Conservation (phyloP, 1,284 basidiomycete species). For the Agroathelia rolfsii region DNA sequence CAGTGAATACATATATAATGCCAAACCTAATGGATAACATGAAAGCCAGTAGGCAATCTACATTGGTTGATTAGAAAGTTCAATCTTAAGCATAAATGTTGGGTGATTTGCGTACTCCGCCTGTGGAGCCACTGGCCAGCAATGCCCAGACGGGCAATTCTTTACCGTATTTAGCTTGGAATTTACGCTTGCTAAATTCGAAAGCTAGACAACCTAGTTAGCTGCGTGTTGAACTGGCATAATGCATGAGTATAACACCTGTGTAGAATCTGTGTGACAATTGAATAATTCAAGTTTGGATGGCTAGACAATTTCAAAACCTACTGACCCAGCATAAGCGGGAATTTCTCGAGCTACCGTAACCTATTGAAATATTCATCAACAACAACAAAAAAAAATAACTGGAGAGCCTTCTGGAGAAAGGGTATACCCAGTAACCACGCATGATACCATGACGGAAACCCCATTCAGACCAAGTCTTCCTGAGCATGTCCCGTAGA, state of each 20-base stretch:
- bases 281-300: conserved; percentile 1
- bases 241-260: conserved; percentile 30
- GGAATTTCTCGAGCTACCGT: conserved; percentile 90
- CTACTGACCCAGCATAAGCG: conserved; percentile 87
- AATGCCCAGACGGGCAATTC: conserved; percentile 85
- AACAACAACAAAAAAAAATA: background rate
- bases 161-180: conserved; percentile 50
- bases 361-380: conserved; percentile 37
- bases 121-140: conserved; percentile 77
- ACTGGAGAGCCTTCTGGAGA: conserved; percentile 1
- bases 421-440: conserved; percentile 77
- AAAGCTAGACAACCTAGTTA: conserved; percentile 47
- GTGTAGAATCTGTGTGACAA: conserved; percentile 53
- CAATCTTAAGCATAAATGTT: conserved; percentile 1
- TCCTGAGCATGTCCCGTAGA: conserved; percentile 57
- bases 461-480: conserved; percentile 83
- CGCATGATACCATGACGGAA: conserved; percentile 86
- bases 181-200: conserved; percentile 79
- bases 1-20: background rate
- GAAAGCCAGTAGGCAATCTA: conserved; percentile 90
- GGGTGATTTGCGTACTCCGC: conserved; percentile 53
- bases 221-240: background rate
- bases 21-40: conserved; percentile 76
- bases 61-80: background rate
- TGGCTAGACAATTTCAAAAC: conserved; percentile 13